Conservation (phyloP, 805 yeast species). For the Brettanomyces anomalus region DNA sequence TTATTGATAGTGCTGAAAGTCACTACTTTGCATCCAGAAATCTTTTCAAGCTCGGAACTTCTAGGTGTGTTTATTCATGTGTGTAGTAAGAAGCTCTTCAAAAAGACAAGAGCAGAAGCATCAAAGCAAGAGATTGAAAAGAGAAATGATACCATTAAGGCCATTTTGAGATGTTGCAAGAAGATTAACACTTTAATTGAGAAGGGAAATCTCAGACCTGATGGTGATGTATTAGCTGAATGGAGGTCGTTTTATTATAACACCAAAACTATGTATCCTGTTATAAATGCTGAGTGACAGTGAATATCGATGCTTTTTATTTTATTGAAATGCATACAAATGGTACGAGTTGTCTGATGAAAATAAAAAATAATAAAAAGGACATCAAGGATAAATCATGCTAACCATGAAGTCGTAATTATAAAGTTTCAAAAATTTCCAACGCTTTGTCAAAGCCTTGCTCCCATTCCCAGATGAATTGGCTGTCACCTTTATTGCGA, state of each 20-base stretch:
- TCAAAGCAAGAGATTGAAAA: constrained; percentile 61
- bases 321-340: neutral
- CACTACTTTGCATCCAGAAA: constrained; percentile 22
- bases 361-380: neutral
- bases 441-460: constrained; percentile 72
- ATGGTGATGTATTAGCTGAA: constrained; percentile 11
- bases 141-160: constrained; percentile 34
- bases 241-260: constrained; percentile 17
- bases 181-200: constrained; percentile 16
- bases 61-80: constrained; percentile 24
- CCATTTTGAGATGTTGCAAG: constrained; percentile 23
- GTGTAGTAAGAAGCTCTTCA: constrained; percentile 33
- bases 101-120: constrained; percentile 49
- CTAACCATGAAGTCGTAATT: neutral
- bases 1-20: constrained; percentile 35
- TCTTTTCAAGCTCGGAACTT: constrained; percentile 15
- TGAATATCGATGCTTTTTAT: neutral
- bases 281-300: constrained; percentile 15
- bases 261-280: constrained; percentile 14
- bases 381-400: neutral
- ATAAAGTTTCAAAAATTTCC: constrained; percentile 25
- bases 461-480: constrained; percentile 78
- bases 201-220: constrained; percentile 12
- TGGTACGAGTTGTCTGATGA: too few relatives aligned
- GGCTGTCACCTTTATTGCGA: constrained; percentile 42